Evolutionary conservation across 139 green algal genomes (phyloP).

Genomic region (Chlorella sp.): DNA sequence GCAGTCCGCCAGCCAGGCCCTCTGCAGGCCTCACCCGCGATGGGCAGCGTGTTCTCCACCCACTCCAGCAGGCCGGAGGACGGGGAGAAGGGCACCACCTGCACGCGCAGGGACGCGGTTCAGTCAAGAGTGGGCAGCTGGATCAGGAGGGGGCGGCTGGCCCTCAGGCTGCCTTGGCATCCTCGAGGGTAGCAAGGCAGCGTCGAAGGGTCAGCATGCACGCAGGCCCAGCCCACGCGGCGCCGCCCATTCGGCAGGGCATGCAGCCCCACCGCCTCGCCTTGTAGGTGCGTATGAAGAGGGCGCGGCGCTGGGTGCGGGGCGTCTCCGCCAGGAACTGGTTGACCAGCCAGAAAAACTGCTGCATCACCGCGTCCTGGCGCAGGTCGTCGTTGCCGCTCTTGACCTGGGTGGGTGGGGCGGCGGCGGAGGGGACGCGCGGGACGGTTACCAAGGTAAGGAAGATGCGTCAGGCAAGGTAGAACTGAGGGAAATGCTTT

Average conservation of each 20-base stretch:
- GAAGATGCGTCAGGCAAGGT: too few species aligned
- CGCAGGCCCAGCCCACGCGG: not conserved
- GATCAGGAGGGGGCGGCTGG: not conserved
- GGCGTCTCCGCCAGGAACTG: constrained; percentile 67
- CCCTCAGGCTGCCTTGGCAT: too few species aligned
- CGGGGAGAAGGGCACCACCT: constrained; percentile 90
- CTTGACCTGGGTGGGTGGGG: constrained; percentile 54
- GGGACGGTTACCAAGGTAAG: not conserved
- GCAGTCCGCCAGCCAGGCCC: too few species aligned
- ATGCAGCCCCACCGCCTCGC: constrained; percentile 11
- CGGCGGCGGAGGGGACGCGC: too few species aligned
- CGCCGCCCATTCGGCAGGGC: not conserved
- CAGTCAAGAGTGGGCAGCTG: not conserved
- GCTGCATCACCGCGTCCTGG: constrained; percentile 98
- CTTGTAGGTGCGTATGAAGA: constrained; percentile 89
- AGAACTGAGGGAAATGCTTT: too few species aligned
- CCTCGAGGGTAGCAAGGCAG: not conserved
- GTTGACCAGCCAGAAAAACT: constrained; percentile 94
- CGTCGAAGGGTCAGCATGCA: not conserved
- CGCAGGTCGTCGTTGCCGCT: constrained; percentile 84
- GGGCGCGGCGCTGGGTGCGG: constrained; percentile 52
- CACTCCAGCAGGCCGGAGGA: constrained; percentile 90
- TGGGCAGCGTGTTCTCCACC: constrained; percentile 88
- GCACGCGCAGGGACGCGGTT: not conserved
- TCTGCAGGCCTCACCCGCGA: constrained; percentile 38